Percentiles rank a stretch among this genome's conserved stretches.
Evolutionary conservation across 2,329 filamentous ascomycete genomes (phyloP).

Genomic region (Fusarium sp.): DNA sequence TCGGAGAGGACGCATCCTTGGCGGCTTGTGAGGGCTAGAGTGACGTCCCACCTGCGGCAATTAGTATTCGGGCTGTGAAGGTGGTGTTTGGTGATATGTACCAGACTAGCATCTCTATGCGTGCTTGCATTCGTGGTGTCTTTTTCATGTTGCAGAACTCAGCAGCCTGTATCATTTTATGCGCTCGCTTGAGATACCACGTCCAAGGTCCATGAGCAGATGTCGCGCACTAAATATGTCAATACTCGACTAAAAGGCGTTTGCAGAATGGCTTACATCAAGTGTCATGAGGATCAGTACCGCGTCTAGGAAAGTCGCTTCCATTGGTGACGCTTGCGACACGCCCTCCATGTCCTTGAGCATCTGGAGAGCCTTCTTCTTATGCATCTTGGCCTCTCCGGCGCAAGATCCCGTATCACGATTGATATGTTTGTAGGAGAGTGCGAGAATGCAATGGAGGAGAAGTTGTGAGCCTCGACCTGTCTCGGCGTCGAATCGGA

Average conservation of each 20-base stretch:
- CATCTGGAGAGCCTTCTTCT: not conserved
- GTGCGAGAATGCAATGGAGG: not conserved
- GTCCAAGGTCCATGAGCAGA: not conserved
- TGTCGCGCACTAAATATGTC: not conserved
- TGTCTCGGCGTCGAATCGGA: not conserved
- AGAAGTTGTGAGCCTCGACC: not conserved
- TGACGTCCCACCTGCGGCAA: not conserved
- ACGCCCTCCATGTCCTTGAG: not conserved
- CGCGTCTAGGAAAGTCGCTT: not conserved
- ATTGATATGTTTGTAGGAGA: not conserved
- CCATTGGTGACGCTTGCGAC: not conserved
- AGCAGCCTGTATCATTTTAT: not conserved
- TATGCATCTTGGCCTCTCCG: not conserved
- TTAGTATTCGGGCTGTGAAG: accelerated
- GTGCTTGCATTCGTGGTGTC: not conserved
- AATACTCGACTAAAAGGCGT: not conserved
- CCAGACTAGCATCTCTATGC: not conserved
- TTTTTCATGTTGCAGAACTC: not conserved
- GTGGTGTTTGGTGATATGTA: accelerated
- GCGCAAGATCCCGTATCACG: not conserved
- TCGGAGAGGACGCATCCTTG: not conserved
- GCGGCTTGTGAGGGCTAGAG: not conserved
- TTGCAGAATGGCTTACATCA: not conserved
- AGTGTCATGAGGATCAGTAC: not conserved
- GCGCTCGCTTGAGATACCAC: not conserved